These are phyloP conservation scores for Metarhizium humberi DNA, from an alignment of 2,329 filamentous ascomycete genomes.

Conservation along the genomic window DNA sequence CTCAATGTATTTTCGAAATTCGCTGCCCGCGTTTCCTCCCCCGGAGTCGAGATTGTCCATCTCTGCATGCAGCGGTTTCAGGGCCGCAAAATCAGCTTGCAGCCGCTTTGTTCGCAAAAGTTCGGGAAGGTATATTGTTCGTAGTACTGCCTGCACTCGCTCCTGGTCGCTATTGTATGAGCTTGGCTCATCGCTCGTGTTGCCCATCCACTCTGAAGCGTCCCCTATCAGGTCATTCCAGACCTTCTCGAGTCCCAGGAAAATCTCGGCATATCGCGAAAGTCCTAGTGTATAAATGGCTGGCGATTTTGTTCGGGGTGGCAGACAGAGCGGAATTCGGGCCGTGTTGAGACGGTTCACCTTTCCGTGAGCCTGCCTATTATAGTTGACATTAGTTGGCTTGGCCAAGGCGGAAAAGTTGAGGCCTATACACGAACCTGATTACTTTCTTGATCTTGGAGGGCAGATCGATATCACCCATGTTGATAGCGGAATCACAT, in stretches of 20 bases:
- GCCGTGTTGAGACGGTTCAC: not conserved
- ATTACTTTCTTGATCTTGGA: not conserved
- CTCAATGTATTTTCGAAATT: not conserved
- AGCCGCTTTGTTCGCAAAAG: not conserved
- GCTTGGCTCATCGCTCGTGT: not conserved
- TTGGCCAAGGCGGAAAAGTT: not conserved
- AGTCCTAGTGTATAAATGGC: not conserved
- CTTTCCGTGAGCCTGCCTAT: not conserved
- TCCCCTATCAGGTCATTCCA: not conserved
- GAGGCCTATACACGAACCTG: not conserved
- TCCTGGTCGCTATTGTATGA: not conserved
- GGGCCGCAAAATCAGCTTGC: not conserved
- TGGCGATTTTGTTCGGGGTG: not conserved
- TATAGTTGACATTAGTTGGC: not conserved
- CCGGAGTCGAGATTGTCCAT: not conserved
- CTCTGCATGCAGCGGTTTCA: not conserved
- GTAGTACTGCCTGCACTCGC: not conserved
- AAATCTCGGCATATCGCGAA: not conserved
- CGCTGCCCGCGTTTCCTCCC: not conserved
- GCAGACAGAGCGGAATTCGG: not conserved
- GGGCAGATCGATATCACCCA: not conserved
- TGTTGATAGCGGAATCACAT: not conserved
- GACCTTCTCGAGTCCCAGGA: not conserved
- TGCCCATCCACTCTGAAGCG: not conserved
- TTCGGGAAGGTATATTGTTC: not conserved